A percentile compares a stretch with the other conserved stretches of the same genome.
Evolutionary conservation across 768 basidiomycete species (phyloP).

Genomic region (Mycena chlorophos): DNA sequence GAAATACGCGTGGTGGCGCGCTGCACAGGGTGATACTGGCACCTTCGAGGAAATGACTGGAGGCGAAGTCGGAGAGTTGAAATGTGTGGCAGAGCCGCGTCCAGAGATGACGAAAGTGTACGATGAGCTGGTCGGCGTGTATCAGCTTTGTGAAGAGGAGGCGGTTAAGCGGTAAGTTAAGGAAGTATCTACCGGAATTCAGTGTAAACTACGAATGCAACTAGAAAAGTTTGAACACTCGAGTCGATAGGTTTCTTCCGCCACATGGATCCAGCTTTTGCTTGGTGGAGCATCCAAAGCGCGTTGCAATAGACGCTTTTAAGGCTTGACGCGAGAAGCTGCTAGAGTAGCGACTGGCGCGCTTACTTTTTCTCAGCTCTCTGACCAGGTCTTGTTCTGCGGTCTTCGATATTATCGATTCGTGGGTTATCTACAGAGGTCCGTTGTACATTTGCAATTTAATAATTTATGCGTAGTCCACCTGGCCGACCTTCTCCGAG

Average conservation of each 20-base stretch:
- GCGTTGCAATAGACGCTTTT: too few species aligned
- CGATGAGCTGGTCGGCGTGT: slow-evolving; percentile 50
- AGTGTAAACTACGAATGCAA: too few species aligned
- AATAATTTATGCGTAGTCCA: slow-evolving; percentile 1
- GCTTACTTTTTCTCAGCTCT: too few species aligned
- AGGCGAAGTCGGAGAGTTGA: slow-evolving; percentile 51
- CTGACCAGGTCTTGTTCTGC: too few species aligned
- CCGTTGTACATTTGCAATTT: not conserved
- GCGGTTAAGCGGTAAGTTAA: slow-evolving; percentile 33
- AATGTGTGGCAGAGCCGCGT: slow-evolving; percentile 61
- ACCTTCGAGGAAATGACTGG: slow-evolving; percentile 67
- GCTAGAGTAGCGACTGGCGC: too few species aligned
- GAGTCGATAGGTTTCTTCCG: too few species aligned
- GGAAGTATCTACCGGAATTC: slow-evolving; percentile 1
- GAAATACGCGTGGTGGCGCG: slow-evolving; percentile 69
- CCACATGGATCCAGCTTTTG: too few species aligned
- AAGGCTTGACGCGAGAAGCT: too few species aligned
- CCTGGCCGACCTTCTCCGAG: not conserved
- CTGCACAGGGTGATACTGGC: slow-evolving; percentile 40
- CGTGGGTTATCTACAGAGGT: slow-evolving; percentile 42
- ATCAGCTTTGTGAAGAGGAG: slow-evolving; percentile 57
- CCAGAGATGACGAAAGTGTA: slow-evolving; percentile 49
- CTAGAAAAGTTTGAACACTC: too few species aligned
- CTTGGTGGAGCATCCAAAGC: too few species aligned
- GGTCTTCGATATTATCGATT: slow-evolving; percentile 23